Evolutionary conservation across 2,329 filamentous ascomycete species (phyloP), one percentile per base, ranked within the genome.

Genomic region (Neofusicoccum kwambonambiense): DNA sequence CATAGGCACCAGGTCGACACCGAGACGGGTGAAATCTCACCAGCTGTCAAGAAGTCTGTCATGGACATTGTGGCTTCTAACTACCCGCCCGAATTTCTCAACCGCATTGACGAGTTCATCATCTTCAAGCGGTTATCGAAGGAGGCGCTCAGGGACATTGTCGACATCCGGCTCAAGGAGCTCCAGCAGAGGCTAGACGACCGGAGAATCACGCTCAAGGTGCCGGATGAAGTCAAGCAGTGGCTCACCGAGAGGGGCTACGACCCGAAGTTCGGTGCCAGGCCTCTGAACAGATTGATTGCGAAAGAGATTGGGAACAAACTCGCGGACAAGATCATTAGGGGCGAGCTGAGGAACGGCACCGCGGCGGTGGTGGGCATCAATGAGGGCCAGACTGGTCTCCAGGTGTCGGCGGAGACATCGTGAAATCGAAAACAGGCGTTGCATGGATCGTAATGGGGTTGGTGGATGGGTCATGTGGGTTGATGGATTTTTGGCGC

Each of bases 21-120:
- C 9, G 73, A 82, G 1, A 84, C 87, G 56, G 89, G 90, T 45
- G 88, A 91, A 37, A 88, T 98, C 65, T 87, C 90, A 15, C 84
- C 88, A 0, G 86, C 87, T 0, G 86, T 93, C 52, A 92, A 92
- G 72, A 83, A 86, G 65, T 89, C 91, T 0, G 93, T 98, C 62
- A 93, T 98, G 88, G 91, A 96, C 72, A 88, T 96, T 15, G 93
- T 98, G 1, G 83, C 89, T 17, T 78, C 83, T 8, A 79, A 83
- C 1, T 89, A 97, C 75, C 88, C 94, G 4, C 95, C 95, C 3
- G 95, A 98, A 76, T 99, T 98, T 83, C 85, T 98, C 68, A 98
- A 99, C 80, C 87, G 95, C 19, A 92, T 98, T 68, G 94, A 98
- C 77, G 94, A 96, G 67, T 97, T 98, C 80, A 97, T 98, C 76